These are phyloP conservation scores for Alternaria novae-zelandiae DNA, from an alignment of 2,329 filamentous ascomycete species.

Conservation along the genomic window DNA sequence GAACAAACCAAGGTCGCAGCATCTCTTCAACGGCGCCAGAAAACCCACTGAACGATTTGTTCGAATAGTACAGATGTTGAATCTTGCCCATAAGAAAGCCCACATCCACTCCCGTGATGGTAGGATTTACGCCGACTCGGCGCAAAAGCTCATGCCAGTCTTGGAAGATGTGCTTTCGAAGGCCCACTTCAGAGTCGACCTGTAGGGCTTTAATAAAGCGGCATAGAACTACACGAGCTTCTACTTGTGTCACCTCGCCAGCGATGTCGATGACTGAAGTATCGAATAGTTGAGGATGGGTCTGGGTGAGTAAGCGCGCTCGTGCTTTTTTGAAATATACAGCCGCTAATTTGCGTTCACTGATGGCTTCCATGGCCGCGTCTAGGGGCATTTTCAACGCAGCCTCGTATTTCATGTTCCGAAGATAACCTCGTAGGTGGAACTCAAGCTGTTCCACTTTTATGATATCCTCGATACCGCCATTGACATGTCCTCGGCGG, in stretches of 20 bases:
- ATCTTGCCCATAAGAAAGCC: conserved; percentile 31
- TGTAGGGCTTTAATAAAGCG: conserved; percentile 22
- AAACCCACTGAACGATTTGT: conserved; percentile 1
- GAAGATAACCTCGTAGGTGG: conserved; percentile 16
- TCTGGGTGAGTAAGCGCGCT: conserved; percentile 23
- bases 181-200: background rate
- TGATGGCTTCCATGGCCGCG: conserved; percentile 11
- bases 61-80: conserved; percentile 12
- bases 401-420: conserved; percentile 12
- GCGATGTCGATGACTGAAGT: conserved; percentile 26
- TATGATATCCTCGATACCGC: conserved; percentile 6
- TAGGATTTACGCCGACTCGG: conserved; percentile 28
- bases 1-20: conserved; percentile 21
- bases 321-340: conserved; percentile 16
- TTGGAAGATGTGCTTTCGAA: background rate
- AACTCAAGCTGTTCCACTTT: conserved; percentile 29
- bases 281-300: conserved; percentile 18
- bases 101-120: conserved; percentile 29
- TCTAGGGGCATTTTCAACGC: background rate
- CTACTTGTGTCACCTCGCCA: conserved; percentile 28
- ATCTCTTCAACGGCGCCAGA: conserved; percentile 13
- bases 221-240: conserved; percentile 30
- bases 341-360: conserved; percentile 1
- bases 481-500: background rate
- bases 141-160: conserved; percentile 17